These are phyloP conservation scores for Funneliformis caledonium DNA, from an alignment of 371 early-diverging fungal genomes.

Conservation along the genomic window DNA sequence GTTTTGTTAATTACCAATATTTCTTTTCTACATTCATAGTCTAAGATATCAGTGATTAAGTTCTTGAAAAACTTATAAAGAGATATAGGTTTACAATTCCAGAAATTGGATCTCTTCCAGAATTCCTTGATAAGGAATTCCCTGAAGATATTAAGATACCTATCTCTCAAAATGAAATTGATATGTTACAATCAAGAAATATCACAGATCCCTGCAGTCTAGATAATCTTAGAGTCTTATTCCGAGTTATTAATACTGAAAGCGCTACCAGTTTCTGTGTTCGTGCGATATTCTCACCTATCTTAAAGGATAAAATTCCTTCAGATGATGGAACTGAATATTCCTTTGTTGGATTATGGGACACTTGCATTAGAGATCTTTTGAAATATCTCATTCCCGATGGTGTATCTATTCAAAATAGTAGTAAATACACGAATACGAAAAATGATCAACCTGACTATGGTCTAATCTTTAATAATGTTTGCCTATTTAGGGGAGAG, in stretches of 20 bases:
- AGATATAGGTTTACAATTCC: neutral
- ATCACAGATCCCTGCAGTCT: neutral
- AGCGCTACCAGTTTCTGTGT: neutral
- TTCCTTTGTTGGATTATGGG: neutral
- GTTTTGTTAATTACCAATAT: neutral
- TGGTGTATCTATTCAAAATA: neutral
- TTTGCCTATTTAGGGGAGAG: constrained; percentile 7
- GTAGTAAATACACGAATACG: neutral
- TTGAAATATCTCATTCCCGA: neutral
- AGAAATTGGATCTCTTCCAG: neutral
- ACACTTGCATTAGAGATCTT: neutral
- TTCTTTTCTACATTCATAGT: neutral
- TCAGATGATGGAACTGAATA: neutral
- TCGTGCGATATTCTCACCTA: neutral
- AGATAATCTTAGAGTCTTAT: neutral
- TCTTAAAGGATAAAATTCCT: neutral
- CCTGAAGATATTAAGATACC: constrained; percentile 4
- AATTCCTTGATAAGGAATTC: neutral
- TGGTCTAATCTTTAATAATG: neutral
- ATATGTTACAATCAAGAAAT: neutral
- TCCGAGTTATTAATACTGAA: neutral
- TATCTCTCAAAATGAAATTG: neutral
- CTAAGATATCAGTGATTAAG: neutral
- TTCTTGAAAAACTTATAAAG: neutral
- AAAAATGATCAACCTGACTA: neutral